These are phyloP conservation scores for Fusarium newnesense DNA, from an alignment of 2,329 filamentous ascomycete genomes.

Conservation along the genomic window DNA sequence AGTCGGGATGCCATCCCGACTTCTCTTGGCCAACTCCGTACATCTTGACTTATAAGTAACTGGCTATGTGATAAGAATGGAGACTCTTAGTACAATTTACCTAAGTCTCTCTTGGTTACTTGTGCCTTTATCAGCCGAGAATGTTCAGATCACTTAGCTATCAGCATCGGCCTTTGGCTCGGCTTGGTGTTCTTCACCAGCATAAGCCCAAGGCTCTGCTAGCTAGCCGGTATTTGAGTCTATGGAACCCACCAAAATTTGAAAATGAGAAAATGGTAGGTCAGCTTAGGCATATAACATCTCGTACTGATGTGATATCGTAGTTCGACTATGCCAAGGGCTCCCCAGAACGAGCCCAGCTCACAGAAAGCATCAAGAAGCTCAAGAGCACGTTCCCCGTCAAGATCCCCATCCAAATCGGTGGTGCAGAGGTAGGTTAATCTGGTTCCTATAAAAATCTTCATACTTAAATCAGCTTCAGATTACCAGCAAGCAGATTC, in stretches of 20 bases:
- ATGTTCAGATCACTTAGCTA: conserved; percentile 29
- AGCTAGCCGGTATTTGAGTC: conserved; percentile 6
- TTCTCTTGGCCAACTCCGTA: neutral
- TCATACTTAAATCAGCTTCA: neutral
- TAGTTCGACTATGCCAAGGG: conserved; percentile 38
- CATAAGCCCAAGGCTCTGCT: neutral
- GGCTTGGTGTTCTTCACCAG: conserved; percentile 1
- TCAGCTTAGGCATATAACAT: accelerated
- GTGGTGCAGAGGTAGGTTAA: neutral
- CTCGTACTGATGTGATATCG: neutral
- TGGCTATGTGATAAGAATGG: neutral
- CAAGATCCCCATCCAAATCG: conserved; percentile 27
- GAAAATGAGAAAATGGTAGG: conserved; percentile 38
- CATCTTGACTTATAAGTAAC: neutral
- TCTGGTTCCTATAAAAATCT: accelerated
- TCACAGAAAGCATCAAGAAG: conserved; percentile 27
- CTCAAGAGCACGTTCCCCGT: conserved; percentile 31
- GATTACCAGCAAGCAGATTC: conserved; percentile 14
- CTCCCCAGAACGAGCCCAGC: conserved; percentile 25
- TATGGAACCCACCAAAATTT: conserved; percentile 35
- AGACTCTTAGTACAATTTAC: neutral
- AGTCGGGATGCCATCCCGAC: conserved; percentile 32
- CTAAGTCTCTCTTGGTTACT: neutral
- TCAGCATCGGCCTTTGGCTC: conserved; percentile 7
- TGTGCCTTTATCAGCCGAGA: neutral